Base-by-base conservation (phyloP, 495 filamentous ascomycete genomes). In the Parathielavia appendiculata region DNA sequence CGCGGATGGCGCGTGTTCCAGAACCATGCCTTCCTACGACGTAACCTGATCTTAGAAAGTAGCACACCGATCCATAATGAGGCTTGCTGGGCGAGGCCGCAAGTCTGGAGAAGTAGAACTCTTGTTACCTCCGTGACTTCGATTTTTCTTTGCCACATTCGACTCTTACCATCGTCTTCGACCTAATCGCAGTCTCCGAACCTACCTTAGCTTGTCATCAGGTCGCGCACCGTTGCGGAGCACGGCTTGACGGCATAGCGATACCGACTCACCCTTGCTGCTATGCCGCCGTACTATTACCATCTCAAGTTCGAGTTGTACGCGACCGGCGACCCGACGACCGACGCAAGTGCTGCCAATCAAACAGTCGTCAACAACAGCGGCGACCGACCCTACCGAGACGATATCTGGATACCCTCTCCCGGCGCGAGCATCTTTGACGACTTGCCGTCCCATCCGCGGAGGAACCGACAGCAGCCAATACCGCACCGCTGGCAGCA, bases 231-330 rank as follows among this genome's bases (percentile, higher is more conserved):
- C 38, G 4, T 16, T 12, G 26, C 26, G 17, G 10, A 20, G 36
- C 23, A 17, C 36, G 22, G 26, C 14, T 43, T 13, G 26, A 30
- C 46, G 39, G 19, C 22, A 40, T 23, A 46, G 16, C 19, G 20
- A 38, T 5, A 11, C 1, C 5, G 26, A 30, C 38, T 20, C 36
- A n/a, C 19, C 10, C 0, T 5, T 40, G 12, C 41, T 45, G 49
- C 70, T 73, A 75, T 77, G 91, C 88, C 89, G 75, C 84, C 87
- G 36, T 96, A 93, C 73, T 92, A 91, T 73, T 98, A 92, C 65
- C 92, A 97, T 66, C 70, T 98, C 32, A 85, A 85, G 64, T 82
- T 98, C 66, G 92, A 97, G 79, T 78, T 97, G 52, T 86, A 87
- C 71, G 70, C 81, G 59, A 72, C 77, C 54, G 73, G 79, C 16